These are phyloP conservation scores for Sugiyamaella smithiae DNA, from an alignment of 805 yeast genomes.

Conservation along the genomic window DNA sequence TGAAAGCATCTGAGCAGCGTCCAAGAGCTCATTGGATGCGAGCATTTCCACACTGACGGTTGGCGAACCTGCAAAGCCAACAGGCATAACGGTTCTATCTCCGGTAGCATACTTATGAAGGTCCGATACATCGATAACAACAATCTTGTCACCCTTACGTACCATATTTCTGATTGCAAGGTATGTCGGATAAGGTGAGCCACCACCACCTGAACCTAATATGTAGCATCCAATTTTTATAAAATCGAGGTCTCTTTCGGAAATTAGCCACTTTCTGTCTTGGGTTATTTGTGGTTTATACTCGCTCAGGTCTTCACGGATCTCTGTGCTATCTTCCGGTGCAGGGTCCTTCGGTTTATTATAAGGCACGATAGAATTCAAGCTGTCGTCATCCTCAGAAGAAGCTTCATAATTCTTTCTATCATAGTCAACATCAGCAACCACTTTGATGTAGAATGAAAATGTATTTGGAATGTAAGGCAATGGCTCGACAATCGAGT, in stretches of 20 bases:
- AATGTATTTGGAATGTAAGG: constrained; percentile 30
- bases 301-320: neutral
- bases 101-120: constrained; percentile 24
- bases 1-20: constrained; percentile 28
- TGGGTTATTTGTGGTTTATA: constrained; percentile 19
- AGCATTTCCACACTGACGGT: constrained; percentile 42
- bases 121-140: constrained; percentile 38
- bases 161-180: constrained; percentile 35
- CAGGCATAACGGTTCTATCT: constrained; percentile 30
- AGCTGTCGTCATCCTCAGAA: constrained; percentile 14
- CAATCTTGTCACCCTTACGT: constrained; percentile 36
- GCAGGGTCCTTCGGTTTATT: constrained; percentile 6
- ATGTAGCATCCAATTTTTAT: constrained; percentile 44
- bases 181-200: constrained; percentile 43
- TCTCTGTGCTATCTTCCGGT: neutral
- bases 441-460: constrained; percentile 24
- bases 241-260: constrained; percentile 41
- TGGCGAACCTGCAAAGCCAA: constrained; percentile 45
- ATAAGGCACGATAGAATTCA: constrained; percentile 7
- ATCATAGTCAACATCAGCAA: constrained; percentile 45
- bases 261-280: constrained; percentile 38
- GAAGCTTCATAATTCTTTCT: constrained; percentile 2
- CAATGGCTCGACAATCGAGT: constrained; percentile 29
- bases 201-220: constrained; percentile 52
- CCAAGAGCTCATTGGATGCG: constrained; percentile 38